Conservation (phyloP, 768 basidiomycete species). For the Mycena indigotica region DNA sequence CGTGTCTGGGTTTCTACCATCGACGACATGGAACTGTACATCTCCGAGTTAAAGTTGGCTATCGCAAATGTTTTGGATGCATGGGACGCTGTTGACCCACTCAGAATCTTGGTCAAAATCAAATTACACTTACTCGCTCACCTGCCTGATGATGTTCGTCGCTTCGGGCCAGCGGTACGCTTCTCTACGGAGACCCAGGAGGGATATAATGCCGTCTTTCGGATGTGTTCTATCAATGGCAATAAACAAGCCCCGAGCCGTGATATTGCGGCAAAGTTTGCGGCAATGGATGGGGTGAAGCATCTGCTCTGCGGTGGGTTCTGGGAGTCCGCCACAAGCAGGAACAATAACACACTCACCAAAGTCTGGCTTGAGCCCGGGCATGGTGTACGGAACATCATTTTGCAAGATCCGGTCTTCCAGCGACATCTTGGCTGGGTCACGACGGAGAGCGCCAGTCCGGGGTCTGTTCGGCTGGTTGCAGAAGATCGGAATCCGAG, state of each 20-base stretch:
- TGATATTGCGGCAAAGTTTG: slow-evolving; percentile 32
- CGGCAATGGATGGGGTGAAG: slow-evolving; percentile 32
- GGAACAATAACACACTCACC: no score
- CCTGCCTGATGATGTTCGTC: slow-evolving; percentile 28
- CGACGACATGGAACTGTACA: slow-evolving; percentile 17
- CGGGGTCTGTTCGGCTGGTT: neutral
- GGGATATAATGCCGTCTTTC: slow-evolving; percentile 42
- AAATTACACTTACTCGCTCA: slow-evolving; percentile 39
- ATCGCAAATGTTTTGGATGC: slow-evolving; percentile 40
- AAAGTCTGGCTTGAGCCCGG: slow-evolving; percentile 11
- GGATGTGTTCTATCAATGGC: slow-evolving; percentile 33
- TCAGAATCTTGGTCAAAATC: slow-evolving; percentile 32
- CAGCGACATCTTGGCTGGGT: slow-evolving; percentile 25
- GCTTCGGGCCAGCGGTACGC: slow-evolving; percentile 36
- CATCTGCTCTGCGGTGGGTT: slow-evolving; percentile 37
- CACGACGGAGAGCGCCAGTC: neutral
- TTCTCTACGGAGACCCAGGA: slow-evolving; percentile 43
- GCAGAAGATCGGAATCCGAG: neutral
- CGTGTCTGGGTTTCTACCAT: slow-evolving; percentile 24
- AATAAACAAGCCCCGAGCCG: slow-evolving; percentile 41
- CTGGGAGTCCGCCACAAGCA: slow-evolving; percentile 18
- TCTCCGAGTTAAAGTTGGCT: slow-evolving; percentile 19
- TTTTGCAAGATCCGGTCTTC: neutral
- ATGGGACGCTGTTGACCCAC: slow-evolving; percentile 33
- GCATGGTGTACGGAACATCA: neutral